Evolutionary conservation across 495 filamentous ascomycete genomes (phyloP).

Genomic region (Podospora pseudopauciseta): DNA sequence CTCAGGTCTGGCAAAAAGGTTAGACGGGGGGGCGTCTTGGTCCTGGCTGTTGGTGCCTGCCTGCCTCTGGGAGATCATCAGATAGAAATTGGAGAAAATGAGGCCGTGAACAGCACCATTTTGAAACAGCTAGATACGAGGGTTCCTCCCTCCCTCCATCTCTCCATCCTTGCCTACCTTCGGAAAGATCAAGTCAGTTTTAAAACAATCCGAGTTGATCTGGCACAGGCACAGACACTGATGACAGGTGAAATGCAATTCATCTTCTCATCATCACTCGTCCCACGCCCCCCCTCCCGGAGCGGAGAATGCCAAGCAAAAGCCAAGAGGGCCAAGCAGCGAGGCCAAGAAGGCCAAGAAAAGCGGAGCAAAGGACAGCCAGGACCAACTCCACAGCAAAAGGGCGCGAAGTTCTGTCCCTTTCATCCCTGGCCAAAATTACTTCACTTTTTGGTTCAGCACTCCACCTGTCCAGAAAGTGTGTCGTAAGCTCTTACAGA

Average conservation of each 20-base stretch:
- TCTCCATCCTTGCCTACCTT: too few species aligned
- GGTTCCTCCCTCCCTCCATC: not conserved
- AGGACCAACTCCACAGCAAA: not conserved
- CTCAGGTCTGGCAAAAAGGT: not conserved
- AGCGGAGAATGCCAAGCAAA: not conserved
- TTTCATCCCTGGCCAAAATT: not conserved
- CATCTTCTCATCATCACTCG: not conserved
- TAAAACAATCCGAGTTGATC: not conserved
- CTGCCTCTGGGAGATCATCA: not conserved
- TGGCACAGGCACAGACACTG: not conserved
- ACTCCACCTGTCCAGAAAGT: not conserved
- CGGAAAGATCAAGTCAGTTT: not conserved
- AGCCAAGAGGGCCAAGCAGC: slow-evolving; percentile 6
- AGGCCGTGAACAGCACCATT: not conserved
- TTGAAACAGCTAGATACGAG: not conserved
- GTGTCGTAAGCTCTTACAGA: not conserved
- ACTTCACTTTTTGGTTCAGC: not conserved
- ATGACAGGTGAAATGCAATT: not conserved
- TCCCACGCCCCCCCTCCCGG: not conserved
- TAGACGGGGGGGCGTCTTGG: not conserved
- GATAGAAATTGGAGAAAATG: slow-evolving; percentile 1
- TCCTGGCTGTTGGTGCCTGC: not conserved
- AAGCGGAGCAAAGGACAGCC: not conserved
- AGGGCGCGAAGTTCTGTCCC: not conserved
- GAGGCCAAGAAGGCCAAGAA: not conserved